phyloP scores from a whole-genome alignment of 2,329 filamentous ascomycete species.

The Penicillium sp. region DNA sequence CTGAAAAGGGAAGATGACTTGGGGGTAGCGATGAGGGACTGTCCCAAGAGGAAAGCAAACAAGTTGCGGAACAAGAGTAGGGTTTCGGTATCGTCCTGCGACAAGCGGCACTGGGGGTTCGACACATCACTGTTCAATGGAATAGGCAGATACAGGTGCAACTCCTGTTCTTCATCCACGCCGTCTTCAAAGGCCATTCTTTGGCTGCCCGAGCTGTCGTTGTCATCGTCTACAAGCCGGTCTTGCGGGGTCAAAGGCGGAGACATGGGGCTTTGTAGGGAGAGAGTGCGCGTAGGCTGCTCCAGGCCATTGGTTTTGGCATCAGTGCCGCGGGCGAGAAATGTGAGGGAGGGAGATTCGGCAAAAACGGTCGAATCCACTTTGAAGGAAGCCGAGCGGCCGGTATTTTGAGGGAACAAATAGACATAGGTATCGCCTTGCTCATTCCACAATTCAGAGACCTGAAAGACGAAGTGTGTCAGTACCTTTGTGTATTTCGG shows the following conservation, averaged over 20 bases:
- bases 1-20: conserved; percentile 55
- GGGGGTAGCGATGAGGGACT: conserved; percentile 60
- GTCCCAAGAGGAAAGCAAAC: conserved; percentile 63
- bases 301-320: conserved; percentile 43
- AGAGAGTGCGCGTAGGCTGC: conserved; percentile 32
- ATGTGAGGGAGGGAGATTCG: conserved; percentile 56
- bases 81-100: conserved; percentile 54
- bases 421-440: conserved; percentile 63
- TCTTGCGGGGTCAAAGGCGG: conserved; percentile 34
- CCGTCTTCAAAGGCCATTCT: conserved; percentile 47
- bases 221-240: conserved; percentile 35
- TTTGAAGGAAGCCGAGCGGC: conserved; percentile 59
- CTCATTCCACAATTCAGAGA: conserved; percentile 62
- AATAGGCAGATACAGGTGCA: conserved; percentile 60
- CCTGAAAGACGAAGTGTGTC: conserved; percentile 31
- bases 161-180: conserved; percentile 41
- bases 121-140: conserved; percentile 53
- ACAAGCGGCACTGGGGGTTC: conserved; percentile 31
- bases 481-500: background rate
- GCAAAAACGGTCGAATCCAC: conserved; percentile 59
- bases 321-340: conserved; percentile 53
- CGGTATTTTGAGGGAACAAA: conserved; percentile 57
- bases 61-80: conserved; percentile 61
- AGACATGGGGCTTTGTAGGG: conserved; percentile 30
- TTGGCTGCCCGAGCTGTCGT: conserved; percentile 48